Evolutionary conservation across 106 monocot genomes (phyloP), one percentile per base, ranked within the genome.

Genomic region (Allium sativum): DNA sequence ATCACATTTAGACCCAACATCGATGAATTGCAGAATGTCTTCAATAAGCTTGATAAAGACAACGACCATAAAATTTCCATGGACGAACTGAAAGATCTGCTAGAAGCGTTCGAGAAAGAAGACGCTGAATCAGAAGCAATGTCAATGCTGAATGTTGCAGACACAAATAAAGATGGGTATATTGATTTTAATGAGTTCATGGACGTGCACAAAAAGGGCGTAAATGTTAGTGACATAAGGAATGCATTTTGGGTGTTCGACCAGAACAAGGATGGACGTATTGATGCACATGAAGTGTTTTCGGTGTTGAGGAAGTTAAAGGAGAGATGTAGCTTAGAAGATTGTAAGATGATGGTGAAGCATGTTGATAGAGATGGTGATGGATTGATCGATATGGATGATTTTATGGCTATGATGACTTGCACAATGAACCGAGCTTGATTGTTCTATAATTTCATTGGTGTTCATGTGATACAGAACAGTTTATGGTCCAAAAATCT

Each of bases 341-440:
- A 87, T 9, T 87, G 87, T 58, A 12, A 60, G 67, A 74, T 52
- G 54, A 92, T 92, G 81, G 73, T 92, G 71, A 81, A 69, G 58
- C 7, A 51, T 12, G 60, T 79, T 12, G 84, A 81, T 50, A 70
- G 40, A 62, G 74, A 75, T 22, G 74, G 61, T 0, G 78, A 71
- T 41, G 83, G 76, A 9, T 21, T 83, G 58, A 76, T 87, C 4
- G 87, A 73, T 70, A 87, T 95, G 82, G 79, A 87, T 42, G 95
- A 90, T 40, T 95, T 95, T 71, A 67, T 90, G 70, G 68, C 40
- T 46, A 87, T 95, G 95, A 90, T 95, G 95, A 90, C 95, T 12
- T 41, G 67, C 16, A 77, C 66, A 40, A 65, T 77, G 81, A 84
- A 84, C 66, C 69, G 19, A 20, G 47, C 9, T 18, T 61, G 44